A percentile compares a stretch with the other conserved stretches of the same genome.
Conservation (phyloP, 176 grass and related monocot genomes). For the Ensete ventricosum region DNA sequence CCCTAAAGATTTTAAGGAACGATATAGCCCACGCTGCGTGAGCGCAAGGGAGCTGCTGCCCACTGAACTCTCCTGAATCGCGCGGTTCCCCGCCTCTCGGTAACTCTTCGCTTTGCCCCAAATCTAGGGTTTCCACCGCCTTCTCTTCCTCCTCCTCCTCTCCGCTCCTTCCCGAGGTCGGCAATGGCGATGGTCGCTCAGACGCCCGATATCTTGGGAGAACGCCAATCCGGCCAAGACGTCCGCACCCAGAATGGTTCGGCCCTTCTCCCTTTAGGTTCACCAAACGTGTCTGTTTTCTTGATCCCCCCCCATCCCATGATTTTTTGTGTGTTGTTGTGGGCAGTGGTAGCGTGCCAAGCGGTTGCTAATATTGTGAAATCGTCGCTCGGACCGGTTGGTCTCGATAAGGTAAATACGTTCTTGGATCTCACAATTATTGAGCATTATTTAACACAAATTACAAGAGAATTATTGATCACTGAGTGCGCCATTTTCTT, state of each 20-base stretch:
- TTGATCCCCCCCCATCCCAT: not conserved
- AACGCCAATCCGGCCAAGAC: slow-evolving; percentile 89
- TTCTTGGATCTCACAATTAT: not conserved
- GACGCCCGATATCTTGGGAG: slow-evolving; percentile 73
- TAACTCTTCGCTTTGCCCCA: not conserved
- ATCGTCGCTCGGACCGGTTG: slow-evolving; percentile 77
- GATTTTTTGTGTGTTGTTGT: not conserved
- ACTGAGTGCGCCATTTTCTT: too few species aligned
- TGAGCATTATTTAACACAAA: too few species aligned
- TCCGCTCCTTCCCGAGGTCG: not conserved
- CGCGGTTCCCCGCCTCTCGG: not conserved
- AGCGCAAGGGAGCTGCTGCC: too few species aligned
- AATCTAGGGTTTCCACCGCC: slow-evolving; percentile 18
- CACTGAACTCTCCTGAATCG: not conserved
- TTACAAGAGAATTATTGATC: too few species aligned
- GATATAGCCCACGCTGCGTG: too few species aligned
- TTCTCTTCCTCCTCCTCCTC: not conserved
- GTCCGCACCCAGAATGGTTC: slow-evolving; percentile 87
- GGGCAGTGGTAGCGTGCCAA: slow-evolving; percentile 71
- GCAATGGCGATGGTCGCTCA: slow-evolving; percentile 52
- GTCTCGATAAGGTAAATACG: slow-evolving; percentile 73
- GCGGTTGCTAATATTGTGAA: slow-evolving; percentile 90
- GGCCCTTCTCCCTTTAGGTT: not conserved
- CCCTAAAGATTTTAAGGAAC: too few species aligned
- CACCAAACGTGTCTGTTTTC: slow-evolving; percentile 18